Percentiles rank a stretch among this genome's conserved stretches.
phyloP scores from a whole-genome alignment of 768 basidiomycete species.

The Boletus eberwhitei region DNA sequence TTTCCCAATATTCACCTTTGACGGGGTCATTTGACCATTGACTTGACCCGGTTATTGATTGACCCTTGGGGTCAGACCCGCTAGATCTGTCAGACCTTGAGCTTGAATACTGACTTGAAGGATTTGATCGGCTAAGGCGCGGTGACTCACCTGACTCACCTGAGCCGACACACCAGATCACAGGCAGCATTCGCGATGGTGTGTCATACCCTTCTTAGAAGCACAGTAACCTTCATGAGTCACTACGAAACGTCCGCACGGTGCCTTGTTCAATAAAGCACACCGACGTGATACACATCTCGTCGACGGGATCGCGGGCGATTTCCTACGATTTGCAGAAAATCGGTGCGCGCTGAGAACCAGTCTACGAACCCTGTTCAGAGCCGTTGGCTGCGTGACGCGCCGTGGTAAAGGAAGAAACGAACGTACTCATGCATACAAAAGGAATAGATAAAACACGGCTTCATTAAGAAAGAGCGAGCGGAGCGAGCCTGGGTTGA shows the following conservation, averaged over 20 bases:
- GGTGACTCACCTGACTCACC: background rate
- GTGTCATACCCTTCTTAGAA: background rate
- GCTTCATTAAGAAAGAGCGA: background rate
- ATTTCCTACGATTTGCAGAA: background rate
- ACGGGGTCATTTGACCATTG: too few species aligned
- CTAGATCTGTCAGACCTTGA: too few species aligned
- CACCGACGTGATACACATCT: background rate
- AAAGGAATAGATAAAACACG: conserved; percentile 1
- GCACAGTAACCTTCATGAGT: too few species aligned
- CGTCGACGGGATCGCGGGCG: background rate
- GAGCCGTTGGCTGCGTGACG: too few species aligned
- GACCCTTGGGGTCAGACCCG: too few species aligned
- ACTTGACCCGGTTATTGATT: too few species aligned
- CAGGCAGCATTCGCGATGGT: background rate
- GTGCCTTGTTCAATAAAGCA: conserved; percentile 1
- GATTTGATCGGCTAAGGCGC: background rate
- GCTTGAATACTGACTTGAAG: too few species aligned
- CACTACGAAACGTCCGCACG: background rate
- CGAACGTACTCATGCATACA: too few species aligned
- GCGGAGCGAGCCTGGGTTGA: too few species aligned
- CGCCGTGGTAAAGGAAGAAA: too few species aligned
- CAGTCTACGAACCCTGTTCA: conserved; percentile 7
- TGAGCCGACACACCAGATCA: background rate
- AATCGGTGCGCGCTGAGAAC: conserved; percentile 1
- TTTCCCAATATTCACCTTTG: too few species aligned